Percentiles rank a stretch among this genome's conserved stretches.
Evolutionary conservation across 2,329 filamentous ascomycete species (phyloP).

Genomic region (Xylariaceae sp.): DNA sequence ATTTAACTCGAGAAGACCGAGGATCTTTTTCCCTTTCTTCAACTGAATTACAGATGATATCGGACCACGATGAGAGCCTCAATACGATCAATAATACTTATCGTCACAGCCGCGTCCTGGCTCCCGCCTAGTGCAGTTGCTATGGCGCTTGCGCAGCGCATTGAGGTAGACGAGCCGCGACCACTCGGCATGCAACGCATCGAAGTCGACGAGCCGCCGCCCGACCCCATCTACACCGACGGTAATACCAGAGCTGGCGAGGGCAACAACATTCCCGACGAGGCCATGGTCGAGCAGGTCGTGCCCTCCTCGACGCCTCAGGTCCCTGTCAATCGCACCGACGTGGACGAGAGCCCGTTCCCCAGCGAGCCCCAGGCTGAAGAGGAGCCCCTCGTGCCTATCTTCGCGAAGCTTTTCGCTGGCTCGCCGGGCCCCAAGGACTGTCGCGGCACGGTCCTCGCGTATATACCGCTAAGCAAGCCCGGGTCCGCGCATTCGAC

Average conservation of each 20-base stretch:
- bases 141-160: not conserved
- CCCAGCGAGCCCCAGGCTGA: slow-evolving; percentile 13
- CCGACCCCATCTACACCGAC: slow-evolving; percentile 11
- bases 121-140: not conserved
- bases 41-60: slow-evolving; percentile 1
- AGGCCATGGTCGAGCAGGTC: slow-evolving; percentile 16
- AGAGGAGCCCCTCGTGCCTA: slow-evolving; percentile 34
- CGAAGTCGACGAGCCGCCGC: slow-evolving; percentile 9
- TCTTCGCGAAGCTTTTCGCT: slow-evolving; percentile 41
- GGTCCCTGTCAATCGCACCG: slow-evolving; percentile 4
- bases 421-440: slow-evolving; percentile 30
- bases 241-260: slow-evolving; percentile 9
- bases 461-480: slow-evolving; percentile 23
- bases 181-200: slow-evolving; percentile 8
- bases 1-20: not conserved
- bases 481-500: slow-evolving; percentile 19
- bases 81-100: slow-evolving; percentile 1
- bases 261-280: slow-evolving; percentile 10
- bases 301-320: slow-evolving; percentile 8
- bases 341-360: slow-evolving; percentile 1
- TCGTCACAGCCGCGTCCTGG: not conserved
- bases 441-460: slow-evolving; percentile 29
- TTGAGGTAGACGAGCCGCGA: not conserved
- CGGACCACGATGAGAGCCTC: slow-evolving; percentile 1
- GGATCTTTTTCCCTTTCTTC: not conserved